These are phyloP conservation scores for Talaromyces proteolyticus DNA, from an alignment of 495 filamentous ascomycete genomes.

Conservation along the genomic window DNA sequence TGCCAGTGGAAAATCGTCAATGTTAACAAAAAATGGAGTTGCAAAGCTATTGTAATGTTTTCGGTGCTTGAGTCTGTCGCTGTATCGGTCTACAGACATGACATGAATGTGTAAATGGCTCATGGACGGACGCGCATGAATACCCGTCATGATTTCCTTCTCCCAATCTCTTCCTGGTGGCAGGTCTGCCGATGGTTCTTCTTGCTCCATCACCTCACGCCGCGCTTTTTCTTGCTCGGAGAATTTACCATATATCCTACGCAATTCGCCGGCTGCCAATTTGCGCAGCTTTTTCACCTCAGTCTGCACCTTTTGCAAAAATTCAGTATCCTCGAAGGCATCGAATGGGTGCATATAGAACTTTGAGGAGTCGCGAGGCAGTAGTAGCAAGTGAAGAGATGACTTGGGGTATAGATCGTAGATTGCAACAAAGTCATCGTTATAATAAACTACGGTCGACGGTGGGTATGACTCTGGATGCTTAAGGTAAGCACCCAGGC, in stretches of 20 bases:
- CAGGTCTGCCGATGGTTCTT: constrained; percentile 39
- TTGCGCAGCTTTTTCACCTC: constrained; percentile 56
- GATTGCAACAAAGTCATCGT: constrained; percentile 70
- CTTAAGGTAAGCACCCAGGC: constrained; percentile 65
- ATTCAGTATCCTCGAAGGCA: constrained; percentile 64
- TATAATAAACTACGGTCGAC: constrained; percentile 60
- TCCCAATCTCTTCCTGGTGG: constrained; percentile 75
- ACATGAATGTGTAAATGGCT: constrained; percentile 90
- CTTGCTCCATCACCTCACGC: constrained; percentile 44
- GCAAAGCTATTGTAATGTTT: constrained; percentile 94
- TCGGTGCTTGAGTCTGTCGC: constrained; percentile 62
- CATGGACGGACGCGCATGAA: constrained; percentile 90
- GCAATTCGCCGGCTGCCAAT: constrained; percentile 69
- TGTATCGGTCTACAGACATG: constrained; percentile 66
- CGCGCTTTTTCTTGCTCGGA: constrained; percentile 56
- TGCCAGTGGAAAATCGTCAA: constrained; percentile 77
- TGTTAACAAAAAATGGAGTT: constrained; percentile 75
- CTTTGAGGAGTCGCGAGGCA: constrained; percentile 64
- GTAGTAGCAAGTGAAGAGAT: constrained; percentile 75
- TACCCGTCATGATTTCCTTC: constrained; percentile 66
- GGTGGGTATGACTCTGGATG: constrained; percentile 58
- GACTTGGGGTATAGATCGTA: constrained; percentile 83
- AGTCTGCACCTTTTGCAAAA: constrained; percentile 56
- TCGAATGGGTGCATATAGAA: constrained; percentile 68
- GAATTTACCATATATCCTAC: constrained; percentile 57